Percentiles rank a stretch among this genome's conserved stretches.
Conservation (phyloP, 352 stramenopile species). For the Pythium aquatile region DNA sequence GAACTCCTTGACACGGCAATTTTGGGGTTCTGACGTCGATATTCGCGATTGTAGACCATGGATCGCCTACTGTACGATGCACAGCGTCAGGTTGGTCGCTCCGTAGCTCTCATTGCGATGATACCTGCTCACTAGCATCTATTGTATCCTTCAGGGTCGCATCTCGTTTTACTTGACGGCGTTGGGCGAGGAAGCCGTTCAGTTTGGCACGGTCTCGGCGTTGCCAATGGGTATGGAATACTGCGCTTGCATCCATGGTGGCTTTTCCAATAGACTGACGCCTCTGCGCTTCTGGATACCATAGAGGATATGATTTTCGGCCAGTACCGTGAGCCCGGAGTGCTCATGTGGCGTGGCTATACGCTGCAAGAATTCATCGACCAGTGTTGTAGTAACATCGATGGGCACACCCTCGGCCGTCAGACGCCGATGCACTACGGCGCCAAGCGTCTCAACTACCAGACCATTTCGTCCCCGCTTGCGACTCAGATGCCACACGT, state of each 20-base stretch:
- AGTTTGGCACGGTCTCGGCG: slow-evolving; percentile 93
- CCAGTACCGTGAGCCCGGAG: slow-evolving; percentile 97
- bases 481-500: slow-evolving; percentile 96
- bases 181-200: slow-evolving; percentile 94
- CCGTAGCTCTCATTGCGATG: background rate
- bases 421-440: slow-evolving; percentile 99
- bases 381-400: slow-evolving; percentile 94
- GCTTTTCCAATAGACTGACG: background rate
- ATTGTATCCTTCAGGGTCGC: slow-evolving; percentile 73
- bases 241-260: background rate
- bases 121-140: background rate
- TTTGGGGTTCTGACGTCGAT: background rate
- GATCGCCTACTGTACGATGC: slow-evolving; percentile 97
- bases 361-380: slow-evolving; percentile 97
- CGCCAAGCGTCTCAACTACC: slow-evolving; percentile 93
- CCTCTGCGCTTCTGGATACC: background rate
- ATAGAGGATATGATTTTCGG: slow-evolving; percentile 94
- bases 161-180: slow-evolving; percentile 98
- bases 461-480: slow-evolving; percentile 97
- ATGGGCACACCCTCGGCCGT: slow-evolving; percentile 94
- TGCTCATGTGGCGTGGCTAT: slow-evolving; percentile 99
- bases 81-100: slow-evolving; percentile 65
- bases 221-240: slow-evolving; percentile 47
- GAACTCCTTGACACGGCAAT: background rate
- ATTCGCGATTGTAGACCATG: slow-evolving; percentile 75